Percentiles rank a stretch among this genome's conserved stretches.
phyloP scores from a whole-genome alignment of 441 rosid species.

The Euphorbia celastroides region DNA sequence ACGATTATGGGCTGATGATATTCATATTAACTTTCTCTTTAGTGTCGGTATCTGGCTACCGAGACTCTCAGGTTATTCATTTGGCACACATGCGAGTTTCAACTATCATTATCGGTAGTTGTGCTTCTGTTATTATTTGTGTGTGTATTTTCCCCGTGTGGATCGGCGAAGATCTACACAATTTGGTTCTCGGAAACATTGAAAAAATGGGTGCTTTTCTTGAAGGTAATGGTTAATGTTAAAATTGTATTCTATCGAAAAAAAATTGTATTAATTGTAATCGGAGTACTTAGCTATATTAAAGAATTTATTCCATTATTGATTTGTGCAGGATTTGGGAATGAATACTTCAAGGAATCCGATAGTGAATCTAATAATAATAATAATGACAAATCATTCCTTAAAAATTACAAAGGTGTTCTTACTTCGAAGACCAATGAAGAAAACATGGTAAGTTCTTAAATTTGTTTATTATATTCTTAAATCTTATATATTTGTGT shows the following conservation, averaged over 20 bases:
- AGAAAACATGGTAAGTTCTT: constrained; percentile 47
- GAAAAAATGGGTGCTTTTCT: constrained; percentile 52
- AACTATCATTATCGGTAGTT: constrained; percentile 54
- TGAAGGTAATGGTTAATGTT: too few relatives aligned
- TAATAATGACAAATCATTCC: constrained; percentile 20
- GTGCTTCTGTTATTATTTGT: constrained; percentile 40
- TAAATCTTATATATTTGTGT: background rate
- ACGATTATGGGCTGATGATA: constrained; percentile 51
- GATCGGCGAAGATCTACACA: constrained; percentile 77
- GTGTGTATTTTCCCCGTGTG: constrained; percentile 63
- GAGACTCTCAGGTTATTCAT: constrained; percentile 42
- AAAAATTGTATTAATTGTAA: too few relatives aligned
- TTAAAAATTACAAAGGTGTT: constrained; percentile 42
- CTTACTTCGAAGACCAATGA: constrained; percentile 50
- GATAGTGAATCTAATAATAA: constrained; percentile 17
- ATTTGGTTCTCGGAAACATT: constrained; percentile 38
- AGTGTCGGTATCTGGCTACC: constrained; percentile 56
- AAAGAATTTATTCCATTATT: too few relatives aligned
- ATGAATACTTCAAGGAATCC: constrained; percentile 28
- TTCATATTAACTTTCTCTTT: constrained; percentile 63
- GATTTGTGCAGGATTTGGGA: constrained; percentile 45
- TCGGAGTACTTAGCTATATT: background rate
- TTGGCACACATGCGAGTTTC: constrained; percentile 46
- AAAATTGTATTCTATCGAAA: too few relatives aligned
- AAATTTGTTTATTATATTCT: too few relatives aligned